A percentile compares a stretch with the other conserved stretches of the same genome.
Evolutionary conservation across 495 filamentous ascomycete species (phyloP).

Genomic region (Xylaria longipes): DNA sequence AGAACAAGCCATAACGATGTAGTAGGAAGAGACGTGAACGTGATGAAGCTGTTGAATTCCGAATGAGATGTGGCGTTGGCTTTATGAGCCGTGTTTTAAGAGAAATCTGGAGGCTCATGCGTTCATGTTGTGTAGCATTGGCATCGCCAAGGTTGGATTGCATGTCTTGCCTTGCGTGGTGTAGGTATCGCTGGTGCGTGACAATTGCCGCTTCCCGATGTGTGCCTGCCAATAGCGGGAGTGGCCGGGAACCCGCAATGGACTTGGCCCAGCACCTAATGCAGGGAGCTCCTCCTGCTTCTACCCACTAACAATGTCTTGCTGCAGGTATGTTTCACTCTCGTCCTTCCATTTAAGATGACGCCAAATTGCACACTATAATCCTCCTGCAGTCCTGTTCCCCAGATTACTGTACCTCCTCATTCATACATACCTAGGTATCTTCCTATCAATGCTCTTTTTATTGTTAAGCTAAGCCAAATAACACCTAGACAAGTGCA

Average conservation of each 20-base stretch:
- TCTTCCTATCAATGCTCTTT: neutral
- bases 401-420: neutral
- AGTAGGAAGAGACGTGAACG: too few relatives aligned
- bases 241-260: neutral
- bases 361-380: neutral
- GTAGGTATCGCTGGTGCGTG: neutral
- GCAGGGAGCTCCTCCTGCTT: neutral
- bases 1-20: neutral
- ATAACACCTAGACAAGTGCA: neutral
- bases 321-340: neutral
- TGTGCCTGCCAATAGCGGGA: neutral
- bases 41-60: neutral
- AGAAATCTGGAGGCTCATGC: neutral
- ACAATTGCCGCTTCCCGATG: neutral
- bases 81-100: neutral
- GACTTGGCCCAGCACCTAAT: neutral
- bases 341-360: neutral
- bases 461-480: neutral
- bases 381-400: neutral
- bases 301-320: slow-evolving; percentile 3
- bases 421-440: neutral
- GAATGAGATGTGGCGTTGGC: neutral
- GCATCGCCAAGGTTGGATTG: slow-evolving; percentile 4
- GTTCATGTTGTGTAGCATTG: neutral
- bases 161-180: neutral